Evolutionary conservation across 208 protist species (phyloP).

Genomic region (Crithidia fasciculata): DNA sequence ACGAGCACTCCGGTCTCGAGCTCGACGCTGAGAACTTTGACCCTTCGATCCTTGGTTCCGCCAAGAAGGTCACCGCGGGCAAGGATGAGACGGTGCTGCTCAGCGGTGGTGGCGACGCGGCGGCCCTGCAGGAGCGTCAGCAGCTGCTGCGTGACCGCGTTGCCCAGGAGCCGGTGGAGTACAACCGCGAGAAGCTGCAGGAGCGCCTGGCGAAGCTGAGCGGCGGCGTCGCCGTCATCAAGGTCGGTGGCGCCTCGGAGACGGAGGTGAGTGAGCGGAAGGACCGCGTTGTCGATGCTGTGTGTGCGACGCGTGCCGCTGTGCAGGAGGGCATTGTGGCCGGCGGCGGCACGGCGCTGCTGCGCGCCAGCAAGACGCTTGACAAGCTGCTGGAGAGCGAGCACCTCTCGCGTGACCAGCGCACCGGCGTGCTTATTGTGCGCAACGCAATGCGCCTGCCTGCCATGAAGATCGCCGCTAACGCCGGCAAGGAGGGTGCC

Average conservation of each 20-base stretch:
- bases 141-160: conserved; percentile 93
- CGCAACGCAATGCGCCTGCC: conserved; percentile 93
- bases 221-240: conserved; percentile 97
- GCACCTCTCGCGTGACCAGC: conserved; percentile 91
- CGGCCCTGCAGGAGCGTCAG: conserved; percentile 91
- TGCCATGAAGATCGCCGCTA: conserved; percentile 95
- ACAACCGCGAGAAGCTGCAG: conserved; percentile 98
- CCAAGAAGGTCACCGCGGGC: conserved; percentile 91
- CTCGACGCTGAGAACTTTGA: conserved; percentile 82
- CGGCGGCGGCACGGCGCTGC: conserved; percentile 97
- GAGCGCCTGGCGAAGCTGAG: conserved; percentile 98
- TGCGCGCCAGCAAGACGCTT: conserved; percentile 92
- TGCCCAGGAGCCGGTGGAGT: conserved; percentile 88
- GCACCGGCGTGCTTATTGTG: conserved; percentile 96
- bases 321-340: conserved; percentile 99
- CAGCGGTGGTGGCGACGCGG: conserved; percentile 93
- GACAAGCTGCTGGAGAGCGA: conserved; percentile 76
- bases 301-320: conserved; percentile 99
- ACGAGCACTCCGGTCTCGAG: conserved; percentile 92
- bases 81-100: conserved; percentile 99
- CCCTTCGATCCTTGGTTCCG: conserved; percentile 67
- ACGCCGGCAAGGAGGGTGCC: conserved; percentile 97
- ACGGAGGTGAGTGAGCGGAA: conserved; percentile 99
- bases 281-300: conserved; percentile 98
- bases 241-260: conserved; percentile 97